Percentiles rank a stretch among this genome's conserved stretches.
Evolutionary conservation across 192 early-diverging fungal genomes (phyloP).

Genomic region (Dispira simplex): DNA sequence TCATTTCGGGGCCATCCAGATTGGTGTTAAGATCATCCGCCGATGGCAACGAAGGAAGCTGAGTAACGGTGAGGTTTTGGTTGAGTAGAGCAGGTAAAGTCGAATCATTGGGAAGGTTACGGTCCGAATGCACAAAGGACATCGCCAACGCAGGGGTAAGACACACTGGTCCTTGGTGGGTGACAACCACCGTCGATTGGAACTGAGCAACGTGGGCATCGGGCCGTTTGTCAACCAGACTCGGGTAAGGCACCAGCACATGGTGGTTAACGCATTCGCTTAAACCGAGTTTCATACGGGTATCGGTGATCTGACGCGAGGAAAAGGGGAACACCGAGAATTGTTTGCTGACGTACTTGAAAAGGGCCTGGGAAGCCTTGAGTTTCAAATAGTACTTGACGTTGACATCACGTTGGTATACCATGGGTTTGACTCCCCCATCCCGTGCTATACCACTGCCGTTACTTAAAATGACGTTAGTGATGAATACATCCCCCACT

Average conservation of each 20-base stretch:
- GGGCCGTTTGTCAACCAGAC: constrained; percentile 33
- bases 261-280: constrained; percentile 43
- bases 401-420: constrained; percentile 61
- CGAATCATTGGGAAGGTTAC: constrained; percentile 29
- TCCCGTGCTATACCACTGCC: constrained; percentile 39
- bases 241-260: constrained; percentile 45
- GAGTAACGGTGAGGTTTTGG: constrained; percentile 17
- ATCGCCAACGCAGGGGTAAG: constrained; percentile 45
- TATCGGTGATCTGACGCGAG: constrained; percentile 14
- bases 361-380: constrained; percentile 30
- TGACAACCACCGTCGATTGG: constrained; percentile 50
- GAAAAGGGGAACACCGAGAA: constrained; percentile 63
- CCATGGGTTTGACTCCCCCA: constrained; percentile 34
- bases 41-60: constrained; percentile 18
- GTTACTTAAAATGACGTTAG: constrained; percentile 52
- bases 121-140: constrained; percentile 65
- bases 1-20: too few relatives aligned
- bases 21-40: too few relatives aligned
- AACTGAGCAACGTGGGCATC: constrained; percentile 52
- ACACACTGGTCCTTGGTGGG: constrained; percentile 42
- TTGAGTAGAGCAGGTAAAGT: constrained; percentile 26
- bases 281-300: constrained; percentile 39
- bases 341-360: constrained; percentile 38
- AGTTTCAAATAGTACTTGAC: constrained; percentile 54
- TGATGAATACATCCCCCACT: constrained; percentile 52